Evolutionary conservation across 1,284 basidiomycete genomes (phyloP).

Genomic region (Tetrapyrgos nigripes): DNA sequence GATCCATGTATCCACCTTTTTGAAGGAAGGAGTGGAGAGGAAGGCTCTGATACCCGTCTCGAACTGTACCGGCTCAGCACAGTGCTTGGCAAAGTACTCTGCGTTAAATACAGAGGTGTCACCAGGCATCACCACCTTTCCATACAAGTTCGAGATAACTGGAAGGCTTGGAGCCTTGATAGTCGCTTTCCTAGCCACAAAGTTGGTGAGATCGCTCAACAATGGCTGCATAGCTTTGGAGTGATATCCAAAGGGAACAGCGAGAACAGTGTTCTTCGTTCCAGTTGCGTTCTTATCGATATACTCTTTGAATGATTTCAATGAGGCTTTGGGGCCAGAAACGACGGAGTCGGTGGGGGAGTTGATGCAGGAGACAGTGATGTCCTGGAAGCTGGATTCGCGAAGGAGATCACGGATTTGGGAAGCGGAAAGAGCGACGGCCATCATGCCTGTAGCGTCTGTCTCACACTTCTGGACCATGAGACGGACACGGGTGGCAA

Average conservation of each 20-base stretch:
- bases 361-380: slow-evolving; percentile 68
- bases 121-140: slow-evolving; percentile 56
- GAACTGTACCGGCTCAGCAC: slow-evolving; percentile 64
- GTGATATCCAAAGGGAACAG: slow-evolving; percentile 69
- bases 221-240: slow-evolving; percentile 65
- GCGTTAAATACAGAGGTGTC: slow-evolving; percentile 53
- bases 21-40: slow-evolving; percentile 31
- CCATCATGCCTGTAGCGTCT: slow-evolving; percentile 62
- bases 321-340: slow-evolving; percentile 52
- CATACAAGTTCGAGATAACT: slow-evolving; percentile 63
- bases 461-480: slow-evolving; percentile 54
- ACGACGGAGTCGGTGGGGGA: slow-evolving; percentile 62
- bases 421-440: slow-evolving; percentile 47
- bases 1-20: slow-evolving; percentile 55
- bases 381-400: slow-evolving; percentile 35
- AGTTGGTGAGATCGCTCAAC: slow-evolving; percentile 47
- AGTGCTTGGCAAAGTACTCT: slow-evolving; percentile 65
- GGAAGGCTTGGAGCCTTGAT: slow-evolving; percentile 57
- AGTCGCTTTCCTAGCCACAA: slow-evolving; percentile 39
- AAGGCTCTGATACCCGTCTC: slow-evolving; percentile 52
- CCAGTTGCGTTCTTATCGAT: slow-evolving; percentile 41
- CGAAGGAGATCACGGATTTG: slow-evolving; percentile 43
- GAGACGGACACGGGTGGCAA: slow-evolving; percentile 60
- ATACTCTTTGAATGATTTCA: slow-evolving; percentile 45
- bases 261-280: slow-evolving; percentile 49